These are phyloP conservation scores for Blastobotrys persicus DNA, from an alignment of 1,139 yeast genomes.

Conservation along the genomic window DNA sequence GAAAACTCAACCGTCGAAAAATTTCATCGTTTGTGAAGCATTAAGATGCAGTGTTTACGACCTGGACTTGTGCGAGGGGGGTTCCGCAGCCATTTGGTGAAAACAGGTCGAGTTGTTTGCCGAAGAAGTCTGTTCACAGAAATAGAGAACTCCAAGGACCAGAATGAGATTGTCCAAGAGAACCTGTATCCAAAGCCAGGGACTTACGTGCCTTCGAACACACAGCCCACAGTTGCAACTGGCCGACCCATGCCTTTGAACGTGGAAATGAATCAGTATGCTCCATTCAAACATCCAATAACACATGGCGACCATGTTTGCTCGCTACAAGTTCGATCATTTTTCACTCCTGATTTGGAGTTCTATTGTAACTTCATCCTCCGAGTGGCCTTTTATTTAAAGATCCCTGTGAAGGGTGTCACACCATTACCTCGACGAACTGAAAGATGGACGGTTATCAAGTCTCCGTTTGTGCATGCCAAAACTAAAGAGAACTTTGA, in stretches of 20 bases:
- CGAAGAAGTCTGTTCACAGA: slow-evolving; percentile 3
- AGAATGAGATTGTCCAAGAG: slow-evolving; percentile 19
- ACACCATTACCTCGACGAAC: slow-evolving; percentile 66
- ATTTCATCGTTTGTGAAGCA: no score
- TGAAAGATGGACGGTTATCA: slow-evolving; percentile 90
- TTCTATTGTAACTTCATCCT: slow-evolving; percentile 82
- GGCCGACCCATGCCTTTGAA: slow-evolving; percentile 71
- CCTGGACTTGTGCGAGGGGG: neutral
- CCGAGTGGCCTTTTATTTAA: slow-evolving; percentile 86
- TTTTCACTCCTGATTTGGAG: slow-evolving; percentile 64
- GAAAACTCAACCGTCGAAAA: no score
- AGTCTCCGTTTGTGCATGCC: slow-evolving; percentile 93
- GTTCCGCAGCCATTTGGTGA: neutral
- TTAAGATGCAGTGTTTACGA: neutral
- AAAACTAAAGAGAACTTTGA: slow-evolving; percentile 93
- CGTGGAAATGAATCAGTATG: slow-evolving; percentile 77
- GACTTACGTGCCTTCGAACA: slow-evolving; percentile 27
- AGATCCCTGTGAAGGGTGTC: slow-evolving; percentile 76
- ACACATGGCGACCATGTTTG: slow-evolving; percentile 68
- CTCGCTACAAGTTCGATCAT: slow-evolving; percentile 69
- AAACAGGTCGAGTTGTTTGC: neutral
- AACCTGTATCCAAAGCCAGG: slow-evolving; percentile 30
- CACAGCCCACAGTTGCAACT: slow-evolving; percentile 26
- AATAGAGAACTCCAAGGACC: slow-evolving; percentile 23
- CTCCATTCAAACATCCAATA: slow-evolving; percentile 68